These are phyloP conservation scores for Tagetes erecta DNA, from an alignment of 129 eudicot genomes.

Conservation along the genomic window DNA sequence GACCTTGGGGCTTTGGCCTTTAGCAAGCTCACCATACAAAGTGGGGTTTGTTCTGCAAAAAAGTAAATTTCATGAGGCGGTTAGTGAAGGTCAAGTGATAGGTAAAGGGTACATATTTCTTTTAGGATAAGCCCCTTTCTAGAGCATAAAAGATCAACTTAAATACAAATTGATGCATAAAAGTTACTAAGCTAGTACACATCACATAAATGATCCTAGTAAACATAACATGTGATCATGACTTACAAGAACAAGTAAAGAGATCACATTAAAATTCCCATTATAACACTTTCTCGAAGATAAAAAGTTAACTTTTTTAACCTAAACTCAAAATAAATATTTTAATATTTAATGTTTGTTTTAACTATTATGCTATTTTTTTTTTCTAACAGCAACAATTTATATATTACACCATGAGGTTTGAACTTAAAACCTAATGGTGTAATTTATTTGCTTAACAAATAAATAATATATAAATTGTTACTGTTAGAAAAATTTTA, in stretches of 20 bases:
- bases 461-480: too few relatives aligned
- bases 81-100: slow-evolving; percentile 17
- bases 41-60: slow-evolving; percentile 64
- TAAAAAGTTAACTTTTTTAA: neutral
- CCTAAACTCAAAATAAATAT: too few relatives aligned
- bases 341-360: too few relatives aligned
- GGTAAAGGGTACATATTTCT: neutral
- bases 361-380: too few relatives aligned
- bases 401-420: too few relatives aligned
- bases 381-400: too few relatives aligned
- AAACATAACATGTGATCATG: slow-evolving; percentile 2
- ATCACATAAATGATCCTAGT: neutral
- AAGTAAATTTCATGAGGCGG: neutral
- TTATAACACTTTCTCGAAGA: neutral
- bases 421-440: too few relatives aligned
- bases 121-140: slow-evolving; percentile 14
- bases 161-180: slow-evolving; percentile 16
- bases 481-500: too few relatives aligned
- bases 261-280: neutral
- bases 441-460: too few relatives aligned
- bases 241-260: neutral
- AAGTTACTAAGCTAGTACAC: neutral
- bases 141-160: slow-evolving; percentile 4
- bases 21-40: slow-evolving; percentile 66
- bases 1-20: slow-evolving; percentile 92